These are phyloP conservation scores for Eimeria brunetti DNA, from an alignment of 169 alveolate genomes.

Conservation along the genomic window DNA sequence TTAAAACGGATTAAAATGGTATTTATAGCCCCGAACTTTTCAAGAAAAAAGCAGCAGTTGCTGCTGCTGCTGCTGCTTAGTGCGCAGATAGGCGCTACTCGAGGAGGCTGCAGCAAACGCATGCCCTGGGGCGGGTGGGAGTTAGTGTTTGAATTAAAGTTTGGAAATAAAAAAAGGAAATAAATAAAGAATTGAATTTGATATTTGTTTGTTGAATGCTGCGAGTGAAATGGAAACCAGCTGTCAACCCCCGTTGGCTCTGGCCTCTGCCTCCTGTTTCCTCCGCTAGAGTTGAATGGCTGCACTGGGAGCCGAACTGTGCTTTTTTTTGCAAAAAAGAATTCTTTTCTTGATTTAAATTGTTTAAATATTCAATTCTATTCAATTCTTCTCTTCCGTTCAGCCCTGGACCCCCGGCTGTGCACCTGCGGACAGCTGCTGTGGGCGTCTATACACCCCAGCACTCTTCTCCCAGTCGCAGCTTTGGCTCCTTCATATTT, in stretches of 20 bases:
- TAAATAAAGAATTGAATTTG: neutral
- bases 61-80: neutral
- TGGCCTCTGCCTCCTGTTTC: conserved; percentile 31
- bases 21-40: neutral
- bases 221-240: neutral
- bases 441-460: conserved; percentile 23
- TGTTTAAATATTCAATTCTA: neutral
- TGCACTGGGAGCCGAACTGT: neutral
- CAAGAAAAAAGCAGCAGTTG: neutral
- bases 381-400: neutral
- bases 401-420: neutral
- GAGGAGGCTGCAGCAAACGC: conserved; percentile 67
- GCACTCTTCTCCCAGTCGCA: neutral
- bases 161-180: neutral
- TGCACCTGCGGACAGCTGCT: conserved; percentile 13
- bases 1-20: neutral
- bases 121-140: conserved; percentile 49
- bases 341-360: neutral
- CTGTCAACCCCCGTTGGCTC: conserved; percentile 52
- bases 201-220: neutral
- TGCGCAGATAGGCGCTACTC: conserved; percentile 57
- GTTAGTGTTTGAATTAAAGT: neutral
- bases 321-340: neutral
- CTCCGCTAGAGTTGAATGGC: neutral
- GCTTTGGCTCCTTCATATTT: neutral